These are phyloP conservation scores for Aegilops longissima DNA, from an alignment of 176 grass and related monocot species.

Conservation along the genomic window DNA sequence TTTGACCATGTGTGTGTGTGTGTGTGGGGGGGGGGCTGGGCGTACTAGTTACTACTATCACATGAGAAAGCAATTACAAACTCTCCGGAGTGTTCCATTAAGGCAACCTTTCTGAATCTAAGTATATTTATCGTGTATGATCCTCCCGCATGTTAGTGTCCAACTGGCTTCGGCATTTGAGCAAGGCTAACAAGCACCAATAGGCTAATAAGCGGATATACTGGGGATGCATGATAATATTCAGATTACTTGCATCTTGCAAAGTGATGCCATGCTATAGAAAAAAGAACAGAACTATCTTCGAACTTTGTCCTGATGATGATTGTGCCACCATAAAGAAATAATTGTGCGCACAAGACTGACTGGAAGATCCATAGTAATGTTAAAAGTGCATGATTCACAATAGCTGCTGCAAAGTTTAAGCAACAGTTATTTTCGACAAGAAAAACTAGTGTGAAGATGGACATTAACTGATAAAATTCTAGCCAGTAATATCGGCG, in stretches of 20 bases:
- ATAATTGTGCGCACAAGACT: neutral
- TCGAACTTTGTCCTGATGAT: neutral
- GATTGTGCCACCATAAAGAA: neutral
- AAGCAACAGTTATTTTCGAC: neutral
- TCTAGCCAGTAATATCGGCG: neutral
- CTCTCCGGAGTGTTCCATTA: neutral
- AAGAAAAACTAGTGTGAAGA: neutral
- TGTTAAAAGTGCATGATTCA: neutral
- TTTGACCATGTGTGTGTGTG: neutral
- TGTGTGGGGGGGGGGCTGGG: neutral
- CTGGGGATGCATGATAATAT: constrained; percentile 1
- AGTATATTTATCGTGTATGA: neutral
- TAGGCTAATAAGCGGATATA: neutral
- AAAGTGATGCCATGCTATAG: neutral
- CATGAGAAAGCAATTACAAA: constrained; percentile 9
- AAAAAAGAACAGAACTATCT: neutral
- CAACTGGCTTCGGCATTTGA: neutral
- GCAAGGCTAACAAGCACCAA: neutral
- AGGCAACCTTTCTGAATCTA: neutral
- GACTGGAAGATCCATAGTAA: neutral
- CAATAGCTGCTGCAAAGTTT: neutral
- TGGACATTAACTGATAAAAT: neutral
- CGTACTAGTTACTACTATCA: neutral
- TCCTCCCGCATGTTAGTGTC: neutral
- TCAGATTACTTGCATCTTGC: neutral